Evolutionary conservation across 306 rosid species (phyloP).

Genomic region (Alnus glutinosa): DNA sequence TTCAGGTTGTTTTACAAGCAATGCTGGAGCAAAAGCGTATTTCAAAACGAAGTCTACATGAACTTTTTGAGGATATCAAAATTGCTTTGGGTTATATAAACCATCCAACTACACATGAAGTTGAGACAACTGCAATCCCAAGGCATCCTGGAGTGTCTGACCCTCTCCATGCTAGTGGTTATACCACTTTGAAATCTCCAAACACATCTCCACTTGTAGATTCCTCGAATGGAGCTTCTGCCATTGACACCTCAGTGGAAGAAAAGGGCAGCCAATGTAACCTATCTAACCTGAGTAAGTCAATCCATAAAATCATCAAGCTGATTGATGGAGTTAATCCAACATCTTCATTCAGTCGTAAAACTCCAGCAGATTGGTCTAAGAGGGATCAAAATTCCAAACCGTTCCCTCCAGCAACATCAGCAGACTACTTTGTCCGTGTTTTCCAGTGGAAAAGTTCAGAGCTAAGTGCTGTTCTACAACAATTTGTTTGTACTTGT

Average conservation of each 20-base stretch:
- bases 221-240: slow-evolving; percentile 12
- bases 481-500: slow-evolving; percentile 50
- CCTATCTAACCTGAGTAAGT: slow-evolving; percentile 35
- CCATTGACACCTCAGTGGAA: slow-evolving; percentile 26
- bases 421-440: slow-evolving; percentile 52
- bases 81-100: slow-evolving; percentile 61
- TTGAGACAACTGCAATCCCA: slow-evolving; percentile 27
- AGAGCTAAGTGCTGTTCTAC: slow-evolving; percentile 56
- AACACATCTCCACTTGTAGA: slow-evolving; percentile 5
- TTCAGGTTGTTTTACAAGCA: slow-evolving; percentile 70
- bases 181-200: slow-evolving; percentile 15
- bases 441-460: slow-evolving; percentile 66
- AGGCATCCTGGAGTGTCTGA: slow-evolving; percentile 29
- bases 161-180: slow-evolving; percentile 22
- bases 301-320: slow-evolving; percentile 46
- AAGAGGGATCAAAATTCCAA: slow-evolving; percentile 39
- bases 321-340: slow-evolving; percentile 59
- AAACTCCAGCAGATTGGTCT: slow-evolving; percentile 31
- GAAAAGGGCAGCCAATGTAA: slow-evolving; percentile 19
- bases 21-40: slow-evolving; percentile 51
- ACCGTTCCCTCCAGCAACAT: slow-evolving; percentile 35
- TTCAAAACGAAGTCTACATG: slow-evolving; percentile 62
- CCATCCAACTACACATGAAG: slow-evolving; percentile 31
- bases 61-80: slow-evolving; percentile 68
- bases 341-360: slow-evolving; percentile 31